Percentiles rank a stretch among this genome's conserved stretches.
Conservation (phyloP, 352 stramenopile genomes). For the Phytophthora pseudosyringae region DNA sequence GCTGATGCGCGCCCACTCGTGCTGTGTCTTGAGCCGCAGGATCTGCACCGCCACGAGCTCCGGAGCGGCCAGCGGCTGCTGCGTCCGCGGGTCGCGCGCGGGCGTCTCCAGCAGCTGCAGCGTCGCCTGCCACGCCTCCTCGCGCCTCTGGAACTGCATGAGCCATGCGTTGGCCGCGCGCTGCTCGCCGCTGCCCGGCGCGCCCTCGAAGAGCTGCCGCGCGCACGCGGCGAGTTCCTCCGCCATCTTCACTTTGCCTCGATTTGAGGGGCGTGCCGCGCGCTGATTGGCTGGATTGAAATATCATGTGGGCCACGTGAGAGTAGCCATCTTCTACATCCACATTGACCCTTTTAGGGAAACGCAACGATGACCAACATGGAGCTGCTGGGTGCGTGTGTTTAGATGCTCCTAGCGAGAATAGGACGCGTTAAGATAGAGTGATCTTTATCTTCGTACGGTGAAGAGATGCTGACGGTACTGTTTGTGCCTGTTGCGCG, state of each 20-base stretch:
- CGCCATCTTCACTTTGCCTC: conserved; percentile 33
- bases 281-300: conserved; percentile 9
- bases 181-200: conserved; percentile 58
- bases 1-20: conserved; percentile 52
- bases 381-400: conserved; percentile 41
- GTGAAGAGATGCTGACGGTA: background rate
- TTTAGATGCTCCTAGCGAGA: background rate
- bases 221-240: conserved; percentile 66
- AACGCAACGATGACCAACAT: conserved; percentile 38
- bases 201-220: conserved; percentile 71
- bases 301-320: background rate
- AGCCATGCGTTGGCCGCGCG: conserved; percentile 73
- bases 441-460: background rate
- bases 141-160: conserved; percentile 61
- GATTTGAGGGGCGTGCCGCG: background rate
- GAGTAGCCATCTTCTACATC: conserved; percentile 2
- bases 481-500: background rate
- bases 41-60: conserved; percentile 78
- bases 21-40: conserved; percentile 65
- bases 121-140: conserved; percentile 63
- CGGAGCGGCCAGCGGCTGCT: conserved; percentile 32
- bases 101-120: conserved; percentile 60
- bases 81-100: conserved; percentile 21
- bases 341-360: background rate
- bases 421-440: background rate